These are phyloP conservation scores for Huntiella omanensis DNA, from an alignment of 2,329 filamentous ascomycete species.

Conservation along the genomic window DNA sequence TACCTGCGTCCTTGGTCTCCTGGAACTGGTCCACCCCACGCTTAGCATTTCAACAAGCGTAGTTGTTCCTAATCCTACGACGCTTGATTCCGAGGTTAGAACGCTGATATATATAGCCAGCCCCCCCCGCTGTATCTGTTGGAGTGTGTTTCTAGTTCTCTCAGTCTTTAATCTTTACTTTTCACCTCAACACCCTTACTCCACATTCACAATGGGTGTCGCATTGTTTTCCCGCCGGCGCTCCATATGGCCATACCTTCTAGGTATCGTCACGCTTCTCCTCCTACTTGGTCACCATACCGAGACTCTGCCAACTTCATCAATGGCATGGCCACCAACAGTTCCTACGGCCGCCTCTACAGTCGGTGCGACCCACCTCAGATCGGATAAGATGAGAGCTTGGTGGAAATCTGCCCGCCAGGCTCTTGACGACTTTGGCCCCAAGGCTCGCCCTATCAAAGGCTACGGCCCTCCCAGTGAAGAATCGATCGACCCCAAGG, in stretches of 20 bases:
- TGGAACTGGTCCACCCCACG: background rate
- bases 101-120: background rate
- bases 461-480: constrained; percentile 7
- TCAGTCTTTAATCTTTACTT: background rate
- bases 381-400: constrained; percentile 3
- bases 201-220: background rate
- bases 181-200: background rate
- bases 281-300: constrained; percentile 6
- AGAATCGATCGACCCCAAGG: constrained; percentile 4
- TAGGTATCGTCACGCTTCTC: background rate
- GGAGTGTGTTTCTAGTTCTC: background rate
- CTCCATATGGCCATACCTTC: constrained; percentile 7
- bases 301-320: constrained; percentile 1
- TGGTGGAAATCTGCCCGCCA: constrained; percentile 3
- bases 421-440: constrained; percentile 3
- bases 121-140: background rate
- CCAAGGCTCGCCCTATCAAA: background rate
- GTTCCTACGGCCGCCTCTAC: background rate
- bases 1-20: background rate
- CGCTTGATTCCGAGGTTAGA: background rate
- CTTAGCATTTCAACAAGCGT: too few relatives aligned
- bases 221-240: constrained; percentile 9
- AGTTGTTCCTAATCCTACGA: too few relatives aligned
- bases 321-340: constrained; percentile 1
- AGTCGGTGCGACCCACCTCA: constrained; percentile 4